These are phyloP conservation scores for Leccinum aurantiacum DNA, from an alignment of 768 basidiomycete species.

Conservation along the genomic window DNA sequence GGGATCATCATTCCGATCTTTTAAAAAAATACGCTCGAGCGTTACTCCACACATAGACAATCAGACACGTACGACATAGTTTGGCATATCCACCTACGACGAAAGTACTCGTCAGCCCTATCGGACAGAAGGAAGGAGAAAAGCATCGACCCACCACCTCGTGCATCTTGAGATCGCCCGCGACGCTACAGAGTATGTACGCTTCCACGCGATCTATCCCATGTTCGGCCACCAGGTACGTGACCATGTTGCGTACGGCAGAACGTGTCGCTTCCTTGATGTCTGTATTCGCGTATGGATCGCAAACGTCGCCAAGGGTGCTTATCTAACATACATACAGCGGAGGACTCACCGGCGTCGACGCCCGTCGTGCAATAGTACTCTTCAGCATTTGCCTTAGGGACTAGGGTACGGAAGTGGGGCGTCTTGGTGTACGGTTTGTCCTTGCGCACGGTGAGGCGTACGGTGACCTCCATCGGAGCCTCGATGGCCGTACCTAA, in stretches of 20 bases:
- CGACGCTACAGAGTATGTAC: constrained; percentile 63
- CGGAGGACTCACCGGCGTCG: constrained; percentile 37
- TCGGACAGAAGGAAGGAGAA: neutral
- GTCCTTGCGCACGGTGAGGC: constrained; percentile 57
- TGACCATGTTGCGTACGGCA: constrained; percentile 60
- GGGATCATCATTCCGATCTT: constrained; percentile 61
- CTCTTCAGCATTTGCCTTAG: constrained; percentile 28
- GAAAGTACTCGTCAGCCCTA: neutral
- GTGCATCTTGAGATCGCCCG: constrained; percentile 57
- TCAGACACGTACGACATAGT: constrained; percentile 49
- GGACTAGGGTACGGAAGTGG: constrained; percentile 43
- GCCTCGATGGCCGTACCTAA: constrained; percentile 67
- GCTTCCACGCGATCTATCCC: constrained; percentile 46
- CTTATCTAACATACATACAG: neutral
- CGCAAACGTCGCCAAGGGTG: neutral
- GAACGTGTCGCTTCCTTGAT: constrained; percentile 54
- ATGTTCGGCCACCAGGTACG: constrained; percentile 45
- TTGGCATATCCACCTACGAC: constrained; percentile 61
- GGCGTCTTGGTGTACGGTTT: constrained; percentile 58
- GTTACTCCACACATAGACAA: neutral
- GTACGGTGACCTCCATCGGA: constrained; percentile 54
- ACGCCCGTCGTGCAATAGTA: constrained; percentile 62
- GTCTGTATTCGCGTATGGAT: constrained; percentile 30
- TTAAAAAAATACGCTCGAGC: neutral
- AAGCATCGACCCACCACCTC: constrained; percentile 47